A percentile compares a stretch with the other conserved stretches of the same genome.
phyloP scores from a whole-genome alignment of 2,329 filamentous ascomycete species.

The Trichophaea hybrida region DNA sequence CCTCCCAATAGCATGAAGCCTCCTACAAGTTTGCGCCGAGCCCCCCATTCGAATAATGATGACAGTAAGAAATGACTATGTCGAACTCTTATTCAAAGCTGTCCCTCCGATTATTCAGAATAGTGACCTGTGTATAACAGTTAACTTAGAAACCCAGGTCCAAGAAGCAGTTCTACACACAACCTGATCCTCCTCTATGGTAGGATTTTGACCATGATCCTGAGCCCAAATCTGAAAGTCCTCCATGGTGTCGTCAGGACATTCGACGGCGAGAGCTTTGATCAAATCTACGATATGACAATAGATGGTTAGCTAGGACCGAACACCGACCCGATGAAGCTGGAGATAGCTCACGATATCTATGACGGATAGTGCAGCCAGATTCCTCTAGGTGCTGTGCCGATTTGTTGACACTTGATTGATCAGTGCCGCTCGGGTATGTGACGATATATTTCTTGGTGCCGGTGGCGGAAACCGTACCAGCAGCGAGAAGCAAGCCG shows the following conservation, averaged over 20 bases:
- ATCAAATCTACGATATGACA: neutral
- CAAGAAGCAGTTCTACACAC: conserved; percentile 2
- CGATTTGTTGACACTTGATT: neutral
- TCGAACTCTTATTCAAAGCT: neutral
- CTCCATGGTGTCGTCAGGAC: conserved; percentile 3
- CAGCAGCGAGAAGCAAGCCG: neutral
- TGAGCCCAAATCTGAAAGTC: neutral
- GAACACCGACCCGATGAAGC: neutral
- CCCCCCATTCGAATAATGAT: neutral
- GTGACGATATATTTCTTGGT: conserved; percentile 8
- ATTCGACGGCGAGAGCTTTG: conserved; percentile 4
- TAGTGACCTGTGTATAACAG: neutral
- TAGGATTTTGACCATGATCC: neutral
- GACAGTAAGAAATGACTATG: neutral
- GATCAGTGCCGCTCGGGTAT: conserved; percentile 5
- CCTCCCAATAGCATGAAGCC: neutral
- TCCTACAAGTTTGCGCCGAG: neutral
- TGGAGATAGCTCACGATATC: conserved; percentile 5
- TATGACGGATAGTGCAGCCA: conserved; percentile 3
- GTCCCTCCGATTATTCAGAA: neutral
- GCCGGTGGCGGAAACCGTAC: neutral
- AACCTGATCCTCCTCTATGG: conserved; percentile 11
- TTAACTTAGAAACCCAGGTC: neutral
- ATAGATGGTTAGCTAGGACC: neutral
- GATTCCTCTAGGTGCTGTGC: neutral